These are phyloP conservation scores for Volvox carteri DNA, from an alignment of 163 green algal species.

Conservation along the genomic window DNA sequence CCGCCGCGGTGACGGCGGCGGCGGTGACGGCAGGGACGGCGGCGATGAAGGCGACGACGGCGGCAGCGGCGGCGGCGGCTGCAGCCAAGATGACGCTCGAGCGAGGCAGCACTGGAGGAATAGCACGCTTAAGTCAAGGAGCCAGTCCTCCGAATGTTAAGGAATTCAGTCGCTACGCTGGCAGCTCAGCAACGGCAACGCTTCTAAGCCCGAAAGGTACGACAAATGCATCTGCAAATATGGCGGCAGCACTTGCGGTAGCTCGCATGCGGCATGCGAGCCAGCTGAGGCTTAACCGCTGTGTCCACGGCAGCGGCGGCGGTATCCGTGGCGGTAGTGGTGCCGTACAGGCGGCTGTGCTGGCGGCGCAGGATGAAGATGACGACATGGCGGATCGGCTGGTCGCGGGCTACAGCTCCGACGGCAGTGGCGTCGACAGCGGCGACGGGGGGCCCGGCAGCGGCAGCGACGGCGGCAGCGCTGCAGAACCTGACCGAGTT, in stretches of 20 bases:
- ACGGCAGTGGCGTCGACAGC: neutral
- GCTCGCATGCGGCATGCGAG: constrained; percentile 28
- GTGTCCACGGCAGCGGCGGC: neutral
- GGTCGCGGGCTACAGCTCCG: constrained; percentile 5
- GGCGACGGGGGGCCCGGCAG: neutral
- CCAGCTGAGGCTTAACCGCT: neutral
- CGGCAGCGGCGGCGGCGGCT: neutral
- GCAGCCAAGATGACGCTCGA: neutral
- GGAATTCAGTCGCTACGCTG: no score
- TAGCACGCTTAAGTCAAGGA: no score
- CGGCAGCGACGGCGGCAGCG: neutral
- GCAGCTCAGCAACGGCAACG: neutral
- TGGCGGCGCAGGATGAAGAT: neutral
- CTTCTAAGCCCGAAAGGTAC: neutral
- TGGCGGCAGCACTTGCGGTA: constrained; percentile 11
- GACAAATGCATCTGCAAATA: neutral
- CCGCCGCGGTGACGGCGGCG: neutral
- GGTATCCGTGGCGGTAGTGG: neutral
- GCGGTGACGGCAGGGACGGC: neutral
- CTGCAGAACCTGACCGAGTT: neutral
- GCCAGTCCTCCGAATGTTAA: no score
- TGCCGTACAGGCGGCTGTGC: neutral
- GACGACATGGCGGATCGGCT: constrained; percentile 33
- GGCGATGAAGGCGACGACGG: neutral
- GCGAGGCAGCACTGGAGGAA: neutral